phyloP scores from a whole-genome alignment of 176 grass and related monocot species.

The Carex myosuroides region DNA sequence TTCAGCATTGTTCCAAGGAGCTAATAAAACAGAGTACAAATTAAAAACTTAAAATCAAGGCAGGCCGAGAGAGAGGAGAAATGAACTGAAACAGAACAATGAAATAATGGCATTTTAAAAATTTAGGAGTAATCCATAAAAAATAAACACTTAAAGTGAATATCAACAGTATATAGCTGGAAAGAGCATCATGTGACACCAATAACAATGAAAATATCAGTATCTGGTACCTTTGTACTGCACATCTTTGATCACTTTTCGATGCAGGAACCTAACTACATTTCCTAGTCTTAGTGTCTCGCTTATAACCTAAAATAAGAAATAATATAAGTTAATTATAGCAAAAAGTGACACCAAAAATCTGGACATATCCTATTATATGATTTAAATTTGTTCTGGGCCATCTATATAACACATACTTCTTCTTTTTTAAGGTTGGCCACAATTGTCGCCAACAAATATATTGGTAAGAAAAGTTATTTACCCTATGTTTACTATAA shows the following conservation, averaged over 20 bases:
- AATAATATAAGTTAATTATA: neutral
- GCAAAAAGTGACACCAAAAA: neutral
- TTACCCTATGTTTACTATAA: neutral
- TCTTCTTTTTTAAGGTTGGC: neutral
- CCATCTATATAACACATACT: neutral
- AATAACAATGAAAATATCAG: neutral
- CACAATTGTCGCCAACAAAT: too few species aligned
- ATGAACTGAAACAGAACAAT: neutral
- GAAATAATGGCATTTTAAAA: neutral
- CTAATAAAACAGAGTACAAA: neutral
- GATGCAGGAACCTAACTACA: constrained; percentile 88
- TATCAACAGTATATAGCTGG: neutral
- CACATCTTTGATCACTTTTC: constrained; percentile 74
- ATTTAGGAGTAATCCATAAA: neutral
- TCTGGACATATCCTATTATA: neutral
- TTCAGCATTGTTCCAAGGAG: neutral
- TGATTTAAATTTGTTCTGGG: neutral
- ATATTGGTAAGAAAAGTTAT: too few species aligned
- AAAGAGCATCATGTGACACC: neutral
- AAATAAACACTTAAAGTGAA: neutral
- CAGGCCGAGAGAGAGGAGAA: neutral
- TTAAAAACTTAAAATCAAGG: neutral
- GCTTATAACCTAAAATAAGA: constrained; percentile 69
- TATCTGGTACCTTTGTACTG: constrained; percentile 70
- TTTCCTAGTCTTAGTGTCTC: constrained; percentile 94